Evolutionary conservation across 148 eudicot species (phyloP).

Genomic region (Cornus kousa): DNA sequence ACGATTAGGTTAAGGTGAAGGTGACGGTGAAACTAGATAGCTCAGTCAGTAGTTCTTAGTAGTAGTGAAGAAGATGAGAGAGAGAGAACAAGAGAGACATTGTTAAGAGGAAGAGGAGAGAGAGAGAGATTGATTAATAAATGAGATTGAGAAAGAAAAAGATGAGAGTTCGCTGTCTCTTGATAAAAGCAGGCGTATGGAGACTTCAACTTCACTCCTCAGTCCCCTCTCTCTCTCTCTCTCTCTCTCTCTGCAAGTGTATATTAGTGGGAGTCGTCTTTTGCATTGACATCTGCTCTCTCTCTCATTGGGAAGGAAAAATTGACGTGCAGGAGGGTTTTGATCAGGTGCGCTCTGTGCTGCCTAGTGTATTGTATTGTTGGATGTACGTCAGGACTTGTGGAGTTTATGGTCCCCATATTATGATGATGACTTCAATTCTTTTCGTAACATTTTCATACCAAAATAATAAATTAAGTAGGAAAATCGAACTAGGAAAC

Average conservation of each 20-base stretch:
- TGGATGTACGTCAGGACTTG: too few relatives aligned
- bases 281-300: not conserved
- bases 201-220: slow-evolving; percentile 17
- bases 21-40: not conserved
- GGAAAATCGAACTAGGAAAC: too few relatives aligned
- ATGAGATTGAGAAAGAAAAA: slow-evolving; percentile 12
- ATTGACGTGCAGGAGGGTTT: not conserved
- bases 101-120: not conserved
- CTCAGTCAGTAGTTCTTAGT: too few relatives aligned
- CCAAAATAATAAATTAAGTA: too few relatives aligned
- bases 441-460: too few relatives aligned
- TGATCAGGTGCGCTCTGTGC: too few relatives aligned
- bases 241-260: not conserved
- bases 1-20: too few relatives aligned
- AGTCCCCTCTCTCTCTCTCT: not conserved
- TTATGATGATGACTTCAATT: too few relatives aligned
- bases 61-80: not conserved
- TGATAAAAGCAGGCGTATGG: slow-evolving; percentile 7
- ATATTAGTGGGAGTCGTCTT: not conserved
- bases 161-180: slow-evolving; percentile 25
- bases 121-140: not conserved
- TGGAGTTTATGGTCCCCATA: too few relatives aligned
- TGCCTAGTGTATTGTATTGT: too few relatives aligned
- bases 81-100: too few relatives aligned
- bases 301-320: slow-evolving; percentile 22